phyloP scores from a whole-genome alignment of 2,329 filamentous ascomycete species.

The Colletotrichum aenigma region DNA sequence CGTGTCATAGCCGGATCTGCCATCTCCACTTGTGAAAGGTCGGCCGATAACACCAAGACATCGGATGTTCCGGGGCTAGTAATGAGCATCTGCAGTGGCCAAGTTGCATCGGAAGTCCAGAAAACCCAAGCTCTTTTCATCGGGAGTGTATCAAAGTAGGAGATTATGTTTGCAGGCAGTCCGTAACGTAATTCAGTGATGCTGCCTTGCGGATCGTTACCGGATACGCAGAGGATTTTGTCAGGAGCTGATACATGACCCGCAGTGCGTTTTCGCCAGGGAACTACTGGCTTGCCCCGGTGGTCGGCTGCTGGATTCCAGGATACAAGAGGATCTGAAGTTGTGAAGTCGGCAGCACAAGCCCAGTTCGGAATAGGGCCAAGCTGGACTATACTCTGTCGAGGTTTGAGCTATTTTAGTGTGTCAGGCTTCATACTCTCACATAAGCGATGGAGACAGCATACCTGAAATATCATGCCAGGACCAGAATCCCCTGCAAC shows the following conservation, averaged over 20 bases:
- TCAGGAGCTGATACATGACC: slow-evolving; percentile 36
- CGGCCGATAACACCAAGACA: slow-evolving; percentile 51
- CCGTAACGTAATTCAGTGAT: slow-evolving; percentile 74
- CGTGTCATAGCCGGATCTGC: slow-evolving; percentile 41
- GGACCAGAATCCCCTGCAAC: slow-evolving; percentile 79
- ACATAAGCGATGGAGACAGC: slow-evolving; percentile 20
- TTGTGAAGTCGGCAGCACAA: slow-evolving; percentile 59
- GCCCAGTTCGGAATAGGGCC: slow-evolving; percentile 67
- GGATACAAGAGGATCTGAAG: slow-evolving; percentile 41
- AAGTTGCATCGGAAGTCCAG: slow-evolving; percentile 26
- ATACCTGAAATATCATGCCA: slow-evolving; percentile 76
- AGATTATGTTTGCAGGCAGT: slow-evolving; percentile 68
- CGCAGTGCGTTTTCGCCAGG: slow-evolving; percentile 6
- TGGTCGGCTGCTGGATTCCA: slow-evolving; percentile 35
- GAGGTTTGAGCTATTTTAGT: slow-evolving; percentile 13
- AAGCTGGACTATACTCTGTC: slow-evolving; percentile 32
- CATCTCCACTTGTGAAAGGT: slow-evolving; percentile 51
- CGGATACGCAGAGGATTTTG: slow-evolving; percentile 69
- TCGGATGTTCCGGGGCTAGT: slow-evolving; percentile 54
- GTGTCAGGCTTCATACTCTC: not conserved
- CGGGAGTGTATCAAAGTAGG: slow-evolving; percentile 57
- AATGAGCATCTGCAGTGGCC: slow-evolving; percentile 47
- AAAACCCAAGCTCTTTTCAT: slow-evolving; percentile 61
- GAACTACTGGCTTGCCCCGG: slow-evolving; percentile 3
- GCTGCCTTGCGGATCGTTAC: slow-evolving; percentile 64